phyloP scores from a whole-genome alignment of 2,329 filamentous ascomycete genomes.

The Colletotrichum abscissum region DNA sequence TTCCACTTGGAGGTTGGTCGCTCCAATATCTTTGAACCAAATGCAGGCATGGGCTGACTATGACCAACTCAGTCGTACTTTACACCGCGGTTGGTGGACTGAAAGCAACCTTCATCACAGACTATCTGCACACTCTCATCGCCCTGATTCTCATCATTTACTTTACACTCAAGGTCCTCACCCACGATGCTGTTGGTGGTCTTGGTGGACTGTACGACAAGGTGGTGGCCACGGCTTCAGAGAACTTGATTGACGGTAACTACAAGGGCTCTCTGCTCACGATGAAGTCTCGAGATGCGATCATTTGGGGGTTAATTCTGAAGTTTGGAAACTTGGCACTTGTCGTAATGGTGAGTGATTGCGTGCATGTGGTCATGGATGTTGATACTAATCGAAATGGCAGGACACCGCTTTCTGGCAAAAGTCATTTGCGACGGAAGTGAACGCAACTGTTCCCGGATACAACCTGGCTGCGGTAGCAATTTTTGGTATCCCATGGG shows the following conservation, averaged over 20 bases:
- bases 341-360: not conserved
- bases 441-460: not conserved
- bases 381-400: not conserved
- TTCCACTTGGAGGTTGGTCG: not conserved
- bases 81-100: not conserved
- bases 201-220: not conserved
- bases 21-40: not conserved
- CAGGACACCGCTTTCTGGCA: not conserved
- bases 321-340: not conserved
- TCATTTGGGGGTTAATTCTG: not conserved
- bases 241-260: conserved; percentile 5
- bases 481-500: conserved; percentile 10
- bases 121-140: not conserved
- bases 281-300: conserved; percentile 8
- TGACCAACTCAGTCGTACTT: not conserved
- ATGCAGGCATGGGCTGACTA: not conserved
- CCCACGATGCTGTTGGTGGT: not conserved
- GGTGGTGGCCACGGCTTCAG: not conserved
- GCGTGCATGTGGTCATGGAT: not conserved
- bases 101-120: not conserved
- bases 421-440: not conserved
- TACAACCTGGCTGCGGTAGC: conserved; percentile 4
- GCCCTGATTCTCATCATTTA: not conserved
- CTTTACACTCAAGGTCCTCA: not conserved
- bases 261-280: conserved; percentile 12